Evolutionary conservation across 441 rosid genomes (phyloP), one percentile per base, ranked within the genome.

Genomic region (Corymbia calophylla): DNA sequence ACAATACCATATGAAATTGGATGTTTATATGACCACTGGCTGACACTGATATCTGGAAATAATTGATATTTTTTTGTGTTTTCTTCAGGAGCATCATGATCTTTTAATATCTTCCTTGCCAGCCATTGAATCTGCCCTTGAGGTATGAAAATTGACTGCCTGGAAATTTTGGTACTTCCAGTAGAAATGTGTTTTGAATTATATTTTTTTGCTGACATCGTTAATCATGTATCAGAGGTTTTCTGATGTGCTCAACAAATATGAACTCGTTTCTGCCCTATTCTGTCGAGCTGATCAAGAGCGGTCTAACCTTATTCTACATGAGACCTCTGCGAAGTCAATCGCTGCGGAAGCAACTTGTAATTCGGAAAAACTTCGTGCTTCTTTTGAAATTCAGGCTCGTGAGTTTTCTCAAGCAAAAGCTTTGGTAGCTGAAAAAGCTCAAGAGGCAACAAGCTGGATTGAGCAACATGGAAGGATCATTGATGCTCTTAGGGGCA

Each of bases 11-110:
- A 68, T 32, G 90, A 86, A 88, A 87, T 91, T 90, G 51, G 88
- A 39, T 88, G 58, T 25, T 88, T 73, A 68, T 88, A 84, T 88
- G 77, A 89, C 85, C 56, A 91, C 88, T 88, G 60, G 81, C 89
- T 88, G 82, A 90, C 89, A 35, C 87, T 54, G 51, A 48, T 48
- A 48, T 85, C 48, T 85, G 58, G 31, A n/a, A 51, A 48, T 55
- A 51, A 51, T 29, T 85, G 48, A 55, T 55, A 53, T 55, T 32
- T 70, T 86, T 73, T 91, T 73, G 87, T 60, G 85, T 91, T 89
- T 80, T 91, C 89, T 87, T 73, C 95, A 97, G 99, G 99, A 98
- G 91, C 99, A 98, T 93, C 99, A 95, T 87, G 99, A 98, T 95
- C 96, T 96, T 90, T 92, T 98, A 86, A 90, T 96, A 95, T 92